These are phyloP conservation scores for Pulveroboletus sp. DNA, from an alignment of 768 basidiomycete genomes.

Conservation along the genomic window DNA sequence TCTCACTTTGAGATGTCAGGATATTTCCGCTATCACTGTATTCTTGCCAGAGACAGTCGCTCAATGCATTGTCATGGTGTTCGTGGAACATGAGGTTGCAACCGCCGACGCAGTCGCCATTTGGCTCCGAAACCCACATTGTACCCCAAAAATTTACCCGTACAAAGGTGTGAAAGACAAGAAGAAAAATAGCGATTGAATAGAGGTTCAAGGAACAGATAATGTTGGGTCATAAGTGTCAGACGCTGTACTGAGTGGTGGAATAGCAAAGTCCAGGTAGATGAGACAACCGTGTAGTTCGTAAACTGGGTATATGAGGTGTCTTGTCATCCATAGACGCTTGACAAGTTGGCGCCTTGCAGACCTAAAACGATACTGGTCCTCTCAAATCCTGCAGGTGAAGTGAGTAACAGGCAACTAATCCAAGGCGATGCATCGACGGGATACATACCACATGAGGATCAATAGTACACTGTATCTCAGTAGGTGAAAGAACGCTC, in stretches of 20 bases:
- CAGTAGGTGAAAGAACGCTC: not conserved
- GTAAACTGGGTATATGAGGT: not conserved
- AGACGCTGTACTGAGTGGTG: too few relatives aligned
- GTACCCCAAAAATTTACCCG: too few relatives aligned
- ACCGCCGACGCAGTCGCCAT: not conserved
- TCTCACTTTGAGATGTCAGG: too few relatives aligned
- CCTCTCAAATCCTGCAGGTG: conserved; percentile 11
- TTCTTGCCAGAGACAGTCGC: not conserved
- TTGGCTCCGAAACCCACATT: not conserved
- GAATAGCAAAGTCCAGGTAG: too few relatives aligned
- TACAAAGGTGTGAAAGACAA: too few relatives aligned
- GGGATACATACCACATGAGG: conserved; percentile 6
- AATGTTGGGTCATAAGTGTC: too few relatives aligned
- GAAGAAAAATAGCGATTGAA: too few relatives aligned
- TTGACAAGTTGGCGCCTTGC: not conserved
- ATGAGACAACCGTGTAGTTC: not conserved
- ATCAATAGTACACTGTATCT: conserved; percentile 9
- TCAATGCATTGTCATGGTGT: not conserved
- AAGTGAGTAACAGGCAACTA: not conserved
- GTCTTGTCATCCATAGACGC: not conserved
- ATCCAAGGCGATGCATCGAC: not conserved
- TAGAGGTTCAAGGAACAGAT: too few relatives aligned
- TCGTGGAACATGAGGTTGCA: not conserved
- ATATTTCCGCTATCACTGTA: not conserved
- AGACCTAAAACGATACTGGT: conserved; percentile 2